Evolutionary conservation across 2,329 filamentous ascomycete genomes (phyloP).

Genomic region (Stagonosporopsis vannaccii): DNA sequence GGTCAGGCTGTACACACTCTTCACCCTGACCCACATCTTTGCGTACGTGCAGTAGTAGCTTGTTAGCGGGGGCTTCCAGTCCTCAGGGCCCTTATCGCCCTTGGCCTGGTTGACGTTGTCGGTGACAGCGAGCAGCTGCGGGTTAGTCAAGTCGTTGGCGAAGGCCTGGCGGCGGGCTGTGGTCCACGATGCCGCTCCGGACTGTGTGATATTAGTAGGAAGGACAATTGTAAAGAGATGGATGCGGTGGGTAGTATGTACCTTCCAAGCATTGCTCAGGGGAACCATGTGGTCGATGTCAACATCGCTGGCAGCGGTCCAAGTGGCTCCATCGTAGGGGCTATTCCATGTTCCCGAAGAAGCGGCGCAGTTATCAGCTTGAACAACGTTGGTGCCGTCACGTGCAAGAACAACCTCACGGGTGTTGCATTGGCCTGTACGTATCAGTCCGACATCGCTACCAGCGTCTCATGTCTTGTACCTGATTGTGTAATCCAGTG

Average conservation of each 20-base stretch:
- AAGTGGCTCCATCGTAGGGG: constrained; percentile 76
- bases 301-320: constrained; percentile 72
- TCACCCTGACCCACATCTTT: constrained; percentile 78
- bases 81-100: constrained; percentile 75
- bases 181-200: constrained; percentile 76
- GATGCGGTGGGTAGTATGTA: constrained; percentile 34
- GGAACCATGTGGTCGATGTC: constrained; percentile 89
- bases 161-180: constrained; percentile 70
- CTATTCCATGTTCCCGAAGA: constrained; percentile 73
- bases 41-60: constrained; percentile 82
- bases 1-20: constrained; percentile 73
- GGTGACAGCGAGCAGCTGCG: constrained; percentile 81
- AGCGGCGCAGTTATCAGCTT: constrained; percentile 66
- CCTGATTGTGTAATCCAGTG: constrained; percentile 69
- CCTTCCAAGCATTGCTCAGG: constrained; percentile 78
- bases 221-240: neutral
- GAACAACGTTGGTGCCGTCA: constrained; percentile 71
- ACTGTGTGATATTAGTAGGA: constrained; percentile 52
- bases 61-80: constrained; percentile 70
- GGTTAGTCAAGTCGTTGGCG: constrained; percentile 78
- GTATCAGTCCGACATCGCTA: neutral
- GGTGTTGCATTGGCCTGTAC: constrained; percentile 67
- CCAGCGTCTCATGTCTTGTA: neutral
- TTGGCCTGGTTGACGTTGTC: constrained; percentile 77
- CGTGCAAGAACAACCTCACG: constrained; percentile 76